Percentiles rank a stretch among this genome's conserved stretches.
These are phyloP conservation scores for Moricandia moricandioides DNA, from an alignment of 345 rosid genomes.

Conservation along the genomic window DNA sequence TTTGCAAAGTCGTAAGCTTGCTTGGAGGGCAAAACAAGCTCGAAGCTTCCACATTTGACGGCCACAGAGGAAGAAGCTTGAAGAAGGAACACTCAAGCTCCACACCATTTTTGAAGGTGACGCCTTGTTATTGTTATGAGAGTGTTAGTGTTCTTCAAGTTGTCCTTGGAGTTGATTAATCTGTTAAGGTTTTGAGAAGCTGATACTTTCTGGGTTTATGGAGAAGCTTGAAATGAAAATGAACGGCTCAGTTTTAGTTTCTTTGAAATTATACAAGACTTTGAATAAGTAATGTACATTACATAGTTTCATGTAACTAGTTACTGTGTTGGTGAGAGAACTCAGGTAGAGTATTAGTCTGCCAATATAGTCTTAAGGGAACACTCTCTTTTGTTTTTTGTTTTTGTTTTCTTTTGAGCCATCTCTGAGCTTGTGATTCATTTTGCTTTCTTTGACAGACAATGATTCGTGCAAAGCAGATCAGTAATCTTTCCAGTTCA, in stretches of 20 bases:
- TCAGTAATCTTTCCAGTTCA: slow-evolving; percentile 68
- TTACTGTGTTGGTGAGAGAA: slow-evolving; percentile 21
- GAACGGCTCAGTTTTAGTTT: background rate
- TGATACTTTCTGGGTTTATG: background rate
- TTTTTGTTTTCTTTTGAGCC: background rate
- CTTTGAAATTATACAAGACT: background rate
- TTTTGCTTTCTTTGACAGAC: slow-evolving; percentile 32
- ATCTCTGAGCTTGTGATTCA: slow-evolving; percentile 23
- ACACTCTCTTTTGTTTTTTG: background rate
- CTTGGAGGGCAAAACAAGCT: slow-evolving; percentile 35
- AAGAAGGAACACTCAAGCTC: slow-evolving; percentile 31
- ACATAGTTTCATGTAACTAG: slow-evolving; percentile 8
- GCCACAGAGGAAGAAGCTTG: slow-evolving; percentile 30
- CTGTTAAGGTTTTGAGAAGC: slow-evolving; percentile 3
- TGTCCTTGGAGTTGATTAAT: slow-evolving; percentile 1
- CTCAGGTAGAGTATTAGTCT: slow-evolving; percentile 34
- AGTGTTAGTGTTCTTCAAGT: background rate
- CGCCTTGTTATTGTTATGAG: slow-evolving; percentile 18
- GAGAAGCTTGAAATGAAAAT: background rate
- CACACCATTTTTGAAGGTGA: slow-evolving; percentile 27
- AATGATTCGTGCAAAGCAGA: slow-evolving; percentile 83
- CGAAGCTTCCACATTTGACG: slow-evolving; percentile 28
- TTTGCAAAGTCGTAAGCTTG: slow-evolving; percentile 30
- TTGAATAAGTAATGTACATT: slow-evolving; percentile 8
- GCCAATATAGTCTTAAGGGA: slow-evolving; percentile 20